Evolutionary conservation across 169 alveolate genomes (phyloP), one percentile per base, ranked within the genome.

Genomic region (Amoebophrya sp.): DNA sequence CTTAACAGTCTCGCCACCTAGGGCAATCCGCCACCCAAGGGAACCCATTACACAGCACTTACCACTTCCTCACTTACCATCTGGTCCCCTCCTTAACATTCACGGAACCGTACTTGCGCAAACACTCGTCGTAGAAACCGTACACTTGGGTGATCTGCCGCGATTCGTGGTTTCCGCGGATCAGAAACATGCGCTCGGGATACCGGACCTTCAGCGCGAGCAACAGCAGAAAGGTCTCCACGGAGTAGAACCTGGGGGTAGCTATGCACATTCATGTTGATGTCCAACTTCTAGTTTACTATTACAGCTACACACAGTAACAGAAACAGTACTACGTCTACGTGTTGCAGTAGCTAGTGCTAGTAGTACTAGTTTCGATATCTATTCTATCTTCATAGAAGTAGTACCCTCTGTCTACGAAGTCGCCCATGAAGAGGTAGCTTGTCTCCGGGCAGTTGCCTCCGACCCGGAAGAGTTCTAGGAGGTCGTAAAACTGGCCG

Each of bases 111-210:
- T 98, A 99, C 93, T 98, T 98, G 91, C 99, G 95, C 92, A 98
- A 94, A 93, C 99, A 99, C 94, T 99, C 99, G 94, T 99, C 99
- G 95, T 98, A 99, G 94, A 99, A 99, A 5, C 99, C 99, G 95
- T 99, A 99, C 31, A 97, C 98, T 95, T 97, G 98, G 0, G 99
- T 98, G 78, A 98, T 97, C 94, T 98, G 97, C 39, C 99, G 93
- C n/a, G 97, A 93, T 92, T 98, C 99, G 89, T 98, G 99, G 93
- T 97, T 98, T 91, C 99, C 99, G 78, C 99, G 92, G 89, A 93
- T 78, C 91, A 90, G 50, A 26, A 88, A 70, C 69, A 98, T 96
- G 38, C 97, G 93, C 34, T 95, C 97, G 48, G 96, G 97, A 90
- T 96, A 97, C 69, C 98, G 95, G 29, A 98, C 96, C 93, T 98